Base-by-base conservation (phyloP, 768 basidiomycete genomes). In the Boletus reticuloceps region DNA sequence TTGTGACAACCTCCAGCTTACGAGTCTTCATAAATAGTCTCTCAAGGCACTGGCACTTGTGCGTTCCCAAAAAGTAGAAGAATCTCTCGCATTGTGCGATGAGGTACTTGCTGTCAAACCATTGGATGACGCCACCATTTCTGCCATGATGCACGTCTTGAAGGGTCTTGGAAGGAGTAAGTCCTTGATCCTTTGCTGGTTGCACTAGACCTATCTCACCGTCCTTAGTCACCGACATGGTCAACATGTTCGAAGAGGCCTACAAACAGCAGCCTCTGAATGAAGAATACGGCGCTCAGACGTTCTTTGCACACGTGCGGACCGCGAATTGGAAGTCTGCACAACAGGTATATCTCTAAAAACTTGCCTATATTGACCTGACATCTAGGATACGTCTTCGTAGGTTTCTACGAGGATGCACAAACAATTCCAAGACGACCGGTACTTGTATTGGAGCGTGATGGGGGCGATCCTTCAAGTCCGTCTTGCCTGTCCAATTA, bases 231-330 rank as follows among this genome's bases (percentile, higher is more conserved):
- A 82, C 82, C 56, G 91, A 94, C 70, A 84, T 88, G 76, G 82
- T 91, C 41, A 77, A 77, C 10, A 91, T 94, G 87, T 93, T 88
- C 64, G 92, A 93, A 58, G 85, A 90, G 47, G 91, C 91, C 2
- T 92, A 82, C 75, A 91, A 88, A 70, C 83, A 86, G 58, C 83
- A 89, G 55, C 91, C 91, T 19, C 63, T 71, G 6, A 92, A 91
- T 64, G 92, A 94, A 66, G 91, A 94, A 57, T 82, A 92, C 10
- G 91, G 86, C 20, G 80, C 81, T 22, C 91, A 94, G 67, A 86
- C 88, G 0, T 94, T 94, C 75, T 89, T 91, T 66, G 90, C 91
- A 19, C 89, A 92, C 64, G 82, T 88, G 34, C 83, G 89, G 56
- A 82, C 86, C 32, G 80, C 80, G 16, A 85, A 89, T 60, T 94